phyloP scores from a whole-genome alignment of 345 rosid genomes.

The Populus euphratica region DNA sequence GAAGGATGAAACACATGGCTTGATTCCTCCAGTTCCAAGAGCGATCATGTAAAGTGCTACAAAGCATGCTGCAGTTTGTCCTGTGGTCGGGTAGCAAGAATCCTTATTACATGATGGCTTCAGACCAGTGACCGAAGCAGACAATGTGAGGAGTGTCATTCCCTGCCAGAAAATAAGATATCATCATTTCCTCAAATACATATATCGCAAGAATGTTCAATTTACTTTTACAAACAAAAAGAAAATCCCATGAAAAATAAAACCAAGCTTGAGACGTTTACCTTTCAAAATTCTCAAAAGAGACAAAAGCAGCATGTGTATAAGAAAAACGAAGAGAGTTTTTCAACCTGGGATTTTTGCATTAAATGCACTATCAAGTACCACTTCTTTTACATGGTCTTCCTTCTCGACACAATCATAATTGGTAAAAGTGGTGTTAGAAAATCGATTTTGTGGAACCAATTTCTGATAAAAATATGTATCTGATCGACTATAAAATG shows the following conservation, averaged over 20 bases:
- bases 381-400: background rate
- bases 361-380: background rate
- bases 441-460: background rate
- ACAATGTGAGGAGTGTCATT: conserved; percentile 78
- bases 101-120: conserved; percentile 52
- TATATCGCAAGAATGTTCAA: background rate
- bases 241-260: background rate
- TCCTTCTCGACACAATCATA: background rate
- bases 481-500: background rate
- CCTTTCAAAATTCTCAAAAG: background rate
- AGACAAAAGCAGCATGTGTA: background rate
- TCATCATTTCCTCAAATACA: conserved; percentile 1
- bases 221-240: background rate
- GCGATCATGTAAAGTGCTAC: conserved; percentile 80
- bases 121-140: conserved; percentile 72
- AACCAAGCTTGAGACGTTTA: background rate
- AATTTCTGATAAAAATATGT: background rate
- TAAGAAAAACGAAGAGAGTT: background rate
- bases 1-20: conserved; percentile 94
- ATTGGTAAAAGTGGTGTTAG: background rate
- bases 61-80: conserved; percentile 54
- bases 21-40: conserved; percentile 93
- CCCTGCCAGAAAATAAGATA: conserved; percentile 38
- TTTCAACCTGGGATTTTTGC: background rate
- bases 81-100: conserved; percentile 52